These are phyloP conservation scores for Athelia psychrophila DNA, from an alignment of 1,284 basidiomycete species.

Conservation along the genomic window DNA sequence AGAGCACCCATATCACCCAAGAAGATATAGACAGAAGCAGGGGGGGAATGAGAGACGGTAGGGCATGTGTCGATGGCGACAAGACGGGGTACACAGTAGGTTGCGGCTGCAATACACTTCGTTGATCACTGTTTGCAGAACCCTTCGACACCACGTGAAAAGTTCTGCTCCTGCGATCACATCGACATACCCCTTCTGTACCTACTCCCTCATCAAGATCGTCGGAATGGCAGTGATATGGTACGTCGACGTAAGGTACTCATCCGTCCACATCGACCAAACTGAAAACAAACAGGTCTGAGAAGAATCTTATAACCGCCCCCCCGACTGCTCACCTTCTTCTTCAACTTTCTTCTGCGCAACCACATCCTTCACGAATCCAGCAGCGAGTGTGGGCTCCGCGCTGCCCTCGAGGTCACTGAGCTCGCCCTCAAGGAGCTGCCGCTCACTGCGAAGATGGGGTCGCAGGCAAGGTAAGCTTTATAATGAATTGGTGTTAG, in stretches of 20 bases:
- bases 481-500: constrained; percentile 3
- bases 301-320: constrained; percentile 38
- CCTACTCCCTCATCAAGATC: constrained; percentile 95
- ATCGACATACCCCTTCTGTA: constrained; percentile 97
- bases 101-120: no score
- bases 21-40: no score
- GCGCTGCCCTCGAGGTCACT: constrained; percentile 43
- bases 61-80: no score
- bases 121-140: no score
- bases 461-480: constrained; percentile 84
- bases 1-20: no score
- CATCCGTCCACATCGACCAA: background rate
- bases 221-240: constrained; percentile 91
- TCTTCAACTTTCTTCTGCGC: constrained; percentile 58
- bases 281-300: constrained; percentile 31
- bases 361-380: constrained; percentile 48
- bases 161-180: no score
- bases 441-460: constrained; percentile 50
- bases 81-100: no score
- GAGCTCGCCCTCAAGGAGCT: constrained; percentile 55
- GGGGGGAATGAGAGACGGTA: no score
- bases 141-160: no score
- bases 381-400: constrained; percentile 39
- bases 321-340: constrained; percentile 61
- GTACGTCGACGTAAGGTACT: constrained; percentile 34